Evolutionary conservation across 2,329 filamentous ascomycete genomes (phyloP).

Genomic region (Plectosphaerella sp.): DNA sequence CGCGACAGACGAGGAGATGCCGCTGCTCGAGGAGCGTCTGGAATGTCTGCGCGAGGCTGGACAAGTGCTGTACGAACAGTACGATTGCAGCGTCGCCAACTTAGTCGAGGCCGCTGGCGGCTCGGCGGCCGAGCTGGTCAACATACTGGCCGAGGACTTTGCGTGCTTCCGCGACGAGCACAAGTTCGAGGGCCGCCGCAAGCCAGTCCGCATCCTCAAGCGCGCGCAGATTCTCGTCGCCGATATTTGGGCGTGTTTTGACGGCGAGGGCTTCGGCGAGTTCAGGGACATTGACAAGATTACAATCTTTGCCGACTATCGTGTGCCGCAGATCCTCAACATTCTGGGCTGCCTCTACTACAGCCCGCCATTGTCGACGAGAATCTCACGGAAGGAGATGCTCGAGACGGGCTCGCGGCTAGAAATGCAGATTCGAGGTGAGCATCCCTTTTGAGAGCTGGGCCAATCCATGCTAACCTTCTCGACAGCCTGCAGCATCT

Average conservation of each 20-base stretch:
- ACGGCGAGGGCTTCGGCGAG: slow-evolving; percentile 70
- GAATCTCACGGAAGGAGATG: slow-evolving; percentile 59
- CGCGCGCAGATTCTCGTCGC: slow-evolving; percentile 94
- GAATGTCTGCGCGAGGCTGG: slow-evolving; percentile 80
- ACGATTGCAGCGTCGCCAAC: slow-evolving; percentile 67
- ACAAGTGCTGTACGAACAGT: slow-evolving; percentile 70
- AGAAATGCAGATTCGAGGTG: slow-evolving; percentile 84
- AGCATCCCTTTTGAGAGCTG: slow-evolving; percentile 15
- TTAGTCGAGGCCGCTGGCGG: slow-evolving; percentile 69
- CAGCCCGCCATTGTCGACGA: slow-evolving; percentile 70
- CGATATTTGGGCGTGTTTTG: slow-evolving; percentile 94
- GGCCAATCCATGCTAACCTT: background rate
- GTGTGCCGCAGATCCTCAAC: slow-evolving; percentile 89
- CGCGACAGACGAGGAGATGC: slow-evolving; percentile 80
- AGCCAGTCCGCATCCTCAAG: slow-evolving; percentile 78
- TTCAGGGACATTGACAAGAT: slow-evolving; percentile 92
- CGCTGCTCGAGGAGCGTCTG: slow-evolving; percentile 73
- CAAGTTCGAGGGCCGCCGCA: slow-evolving; percentile 64
- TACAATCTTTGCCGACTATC: slow-evolving; percentile 98
- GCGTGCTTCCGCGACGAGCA: slow-evolving; percentile 81
- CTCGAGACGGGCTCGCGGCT: slow-evolving; percentile 70
- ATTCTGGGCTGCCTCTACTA: slow-evolving; percentile 79
- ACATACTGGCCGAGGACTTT: slow-evolving; percentile 78
- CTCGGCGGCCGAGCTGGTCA: slow-evolving; percentile 82
- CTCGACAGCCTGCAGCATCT: slow-evolving; percentile 75